Conservation (phyloP, 805 yeast species). For the Yarrowia divulgata region DNA sequence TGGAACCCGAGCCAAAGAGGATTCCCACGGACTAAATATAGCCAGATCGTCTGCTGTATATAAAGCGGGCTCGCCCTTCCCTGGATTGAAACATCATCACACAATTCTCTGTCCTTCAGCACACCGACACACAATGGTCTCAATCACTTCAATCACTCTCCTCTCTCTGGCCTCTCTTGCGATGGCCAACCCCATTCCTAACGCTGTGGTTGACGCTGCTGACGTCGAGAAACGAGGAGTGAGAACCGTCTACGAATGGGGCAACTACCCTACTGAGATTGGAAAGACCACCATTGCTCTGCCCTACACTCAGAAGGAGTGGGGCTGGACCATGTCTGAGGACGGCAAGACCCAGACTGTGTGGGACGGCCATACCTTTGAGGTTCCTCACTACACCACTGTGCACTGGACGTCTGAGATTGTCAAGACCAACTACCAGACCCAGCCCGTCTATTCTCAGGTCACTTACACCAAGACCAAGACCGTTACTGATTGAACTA, state of each 20-base stretch:
- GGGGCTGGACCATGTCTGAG: slow-evolving; percentile 30
- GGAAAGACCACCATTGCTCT: slow-evolving; percentile 27
- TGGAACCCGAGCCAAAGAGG: neutral
- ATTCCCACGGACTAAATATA: neutral
- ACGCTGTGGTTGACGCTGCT: slow-evolving; percentile 11
- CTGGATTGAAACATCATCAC: neutral
- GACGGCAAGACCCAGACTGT: slow-evolving; percentile 21
- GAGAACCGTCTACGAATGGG: slow-evolving; percentile 30
- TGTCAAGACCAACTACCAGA: slow-evolving; percentile 28
- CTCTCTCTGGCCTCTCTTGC: slow-evolving; percentile 16
- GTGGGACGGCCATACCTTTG: slow-evolving; percentile 9
- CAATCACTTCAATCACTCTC: slow-evolving; percentile 13
- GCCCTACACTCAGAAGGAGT: slow-evolving; percentile 26
- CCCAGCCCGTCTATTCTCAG: slow-evolving; percentile 33
- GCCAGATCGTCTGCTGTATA: neutral
- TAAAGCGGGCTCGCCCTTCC: neutral
- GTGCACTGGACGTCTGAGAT: slow-evolving; percentile 18
- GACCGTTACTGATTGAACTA: slow-evolving; percentile 4
- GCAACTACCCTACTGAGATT: slow-evolving; percentile 26
- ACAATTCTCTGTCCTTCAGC: neutral
- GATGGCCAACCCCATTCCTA: slow-evolving; percentile 24
- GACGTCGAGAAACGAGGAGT: slow-evolving; percentile 23
- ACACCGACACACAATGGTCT: slow-evolving; percentile 18
- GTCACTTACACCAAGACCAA: slow-evolving; percentile 26
- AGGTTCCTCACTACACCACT: slow-evolving; percentile 26